Evolutionary conservation across 2,329 filamentous ascomycete species (phyloP).

Genomic region (Zopfia rhizophila): DNA sequence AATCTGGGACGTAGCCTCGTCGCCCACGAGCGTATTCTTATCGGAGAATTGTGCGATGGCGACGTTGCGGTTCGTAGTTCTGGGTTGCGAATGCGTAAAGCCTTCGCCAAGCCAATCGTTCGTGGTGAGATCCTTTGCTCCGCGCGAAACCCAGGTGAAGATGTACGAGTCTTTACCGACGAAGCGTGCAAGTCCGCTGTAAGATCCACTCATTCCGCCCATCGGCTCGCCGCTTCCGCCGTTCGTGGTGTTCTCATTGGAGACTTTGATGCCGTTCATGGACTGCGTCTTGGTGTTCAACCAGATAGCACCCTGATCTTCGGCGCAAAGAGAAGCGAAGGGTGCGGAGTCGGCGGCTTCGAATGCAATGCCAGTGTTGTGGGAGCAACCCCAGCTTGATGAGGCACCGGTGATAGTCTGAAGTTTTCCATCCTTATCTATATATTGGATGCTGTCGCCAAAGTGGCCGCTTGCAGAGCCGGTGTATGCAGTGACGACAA

Average conservation of each 20-base stretch:
- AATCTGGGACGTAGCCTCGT: constrained; percentile 65
- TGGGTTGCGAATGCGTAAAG: constrained; percentile 64
- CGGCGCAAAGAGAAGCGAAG: constrained; percentile 68
- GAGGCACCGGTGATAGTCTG: constrained; percentile 64
- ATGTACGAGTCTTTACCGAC: constrained; percentile 64
- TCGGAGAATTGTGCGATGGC: constrained; percentile 67
- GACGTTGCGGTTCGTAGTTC: constrained; percentile 68
- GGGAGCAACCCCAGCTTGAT: constrained; percentile 69
- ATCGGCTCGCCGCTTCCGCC: constrained; percentile 68
- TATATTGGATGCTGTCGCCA: constrained; percentile 67
- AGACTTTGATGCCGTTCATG: constrained; percentile 69
- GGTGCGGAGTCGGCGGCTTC: constrained; percentile 68
- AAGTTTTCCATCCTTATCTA: constrained; percentile 60
- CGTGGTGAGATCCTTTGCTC: constrained; percentile 63
- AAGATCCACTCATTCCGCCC: constrained; percentile 72
- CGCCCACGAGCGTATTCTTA: constrained; percentile 66
- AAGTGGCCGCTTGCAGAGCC: constrained; percentile 66
- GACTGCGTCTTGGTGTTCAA: constrained; percentile 69
- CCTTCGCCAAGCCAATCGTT: constrained; percentile 69
- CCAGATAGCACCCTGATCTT: constrained; percentile 73
- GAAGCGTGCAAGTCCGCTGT: constrained; percentile 67
- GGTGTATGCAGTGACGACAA: constrained; percentile 69
- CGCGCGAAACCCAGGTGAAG: constrained; percentile 71
- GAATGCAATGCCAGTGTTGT: constrained; percentile 73
- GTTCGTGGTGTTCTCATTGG: constrained; percentile 71